These are phyloP conservation scores for Hypomyces perniciosus DNA, from an alignment of 2,329 filamentous ascomycete genomes.

Conservation along the genomic window DNA sequence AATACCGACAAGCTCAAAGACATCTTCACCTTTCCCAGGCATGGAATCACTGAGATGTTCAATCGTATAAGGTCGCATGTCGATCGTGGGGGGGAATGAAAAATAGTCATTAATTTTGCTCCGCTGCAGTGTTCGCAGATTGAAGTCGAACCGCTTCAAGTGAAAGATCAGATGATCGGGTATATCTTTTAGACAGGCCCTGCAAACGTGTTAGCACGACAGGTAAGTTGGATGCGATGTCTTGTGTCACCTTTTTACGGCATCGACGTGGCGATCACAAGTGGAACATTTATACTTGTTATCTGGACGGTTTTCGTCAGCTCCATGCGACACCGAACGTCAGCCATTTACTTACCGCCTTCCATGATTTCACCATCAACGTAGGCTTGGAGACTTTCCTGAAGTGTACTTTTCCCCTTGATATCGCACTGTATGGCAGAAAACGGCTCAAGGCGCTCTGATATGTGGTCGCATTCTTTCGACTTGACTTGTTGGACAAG, in stretches of 20 bases:
- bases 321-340: background rate
- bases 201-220: constrained; percentile 27
- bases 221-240: background rate
- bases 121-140: constrained; percentile 67
- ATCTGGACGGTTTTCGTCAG: constrained; percentile 44
- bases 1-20: constrained; percentile 91
- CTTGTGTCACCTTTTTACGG: constrained; percentile 66
- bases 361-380: constrained; percentile 96
- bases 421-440: constrained; percentile 95
- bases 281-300: constrained; percentile 97
- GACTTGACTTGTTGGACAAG: constrained; percentile 93
- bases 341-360: constrained; percentile 50
- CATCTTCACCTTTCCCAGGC: constrained; percentile 55
- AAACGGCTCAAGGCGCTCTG: constrained; percentile 82
- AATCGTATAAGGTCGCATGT: constrained; percentile 88
- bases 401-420: constrained; percentile 76
- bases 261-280: constrained; percentile 84
- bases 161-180: constrained; percentile 95
- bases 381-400: constrained; percentile 89
- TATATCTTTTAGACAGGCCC: constrained; percentile 84
- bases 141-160: constrained; percentile 81
- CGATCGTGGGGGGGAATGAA: constrained; percentile 73
- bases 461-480: constrained; percentile 90
- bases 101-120: constrained; percentile 97
- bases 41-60: constrained; percentile 66